Conservation (phyloP, 768 basidiomycete species). For the Clavaria fumosa region DNA sequence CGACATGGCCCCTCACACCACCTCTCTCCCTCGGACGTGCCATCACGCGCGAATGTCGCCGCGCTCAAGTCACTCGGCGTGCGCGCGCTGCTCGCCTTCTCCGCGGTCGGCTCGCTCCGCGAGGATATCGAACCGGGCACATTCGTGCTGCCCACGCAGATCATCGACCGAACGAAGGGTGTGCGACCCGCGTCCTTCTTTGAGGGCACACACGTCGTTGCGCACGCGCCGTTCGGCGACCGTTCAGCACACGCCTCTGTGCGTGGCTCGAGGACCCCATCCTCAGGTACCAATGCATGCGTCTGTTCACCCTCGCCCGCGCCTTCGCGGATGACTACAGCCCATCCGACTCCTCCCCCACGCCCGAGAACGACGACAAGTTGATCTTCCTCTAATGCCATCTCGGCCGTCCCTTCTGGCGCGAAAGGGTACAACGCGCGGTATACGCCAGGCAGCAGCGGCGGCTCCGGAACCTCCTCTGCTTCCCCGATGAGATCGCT, state of each 20-base stretch:
- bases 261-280: slow-evolving; percentile 55
- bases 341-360: slow-evolving; percentile 73
- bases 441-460: slow-evolving; percentile 55
- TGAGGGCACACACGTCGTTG: slow-evolving; percentile 65
- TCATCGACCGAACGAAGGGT: slow-evolving; percentile 95
- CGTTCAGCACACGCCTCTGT: slow-evolving; percentile 55
- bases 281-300: slow-evolving; percentile 68
- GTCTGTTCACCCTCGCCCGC: slow-evolving; percentile 12
- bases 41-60: slow-evolving; percentile 84
- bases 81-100: slow-evolving; percentile 81
- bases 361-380: slow-evolving; percentile 55
- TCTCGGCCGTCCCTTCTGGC: slow-evolving; percentile 72
- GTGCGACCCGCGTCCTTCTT: slow-evolving; percentile 84
- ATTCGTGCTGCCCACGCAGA: slow-evolving; percentile 76
- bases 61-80: slow-evolving; percentile 89
- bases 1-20: slow-evolving; percentile 78
- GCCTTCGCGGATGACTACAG: slow-evolving; percentile 30
- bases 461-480: slow-evolving; percentile 20
- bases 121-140: slow-evolving; percentile 89
- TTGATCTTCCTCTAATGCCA: slow-evolving; percentile 66
- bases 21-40: slow-evolving; percentile 68
- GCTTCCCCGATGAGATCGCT: slow-evolving; percentile 14
- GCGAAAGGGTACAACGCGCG: slow-evolving; percentile 66
- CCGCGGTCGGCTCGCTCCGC: slow-evolving; percentile 85
- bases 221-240: slow-evolving; percentile 89